Evolutionary conservation across 78 protist genomes (phyloP).

Genomic region (Dictyostelium brefeldianum): DNA sequence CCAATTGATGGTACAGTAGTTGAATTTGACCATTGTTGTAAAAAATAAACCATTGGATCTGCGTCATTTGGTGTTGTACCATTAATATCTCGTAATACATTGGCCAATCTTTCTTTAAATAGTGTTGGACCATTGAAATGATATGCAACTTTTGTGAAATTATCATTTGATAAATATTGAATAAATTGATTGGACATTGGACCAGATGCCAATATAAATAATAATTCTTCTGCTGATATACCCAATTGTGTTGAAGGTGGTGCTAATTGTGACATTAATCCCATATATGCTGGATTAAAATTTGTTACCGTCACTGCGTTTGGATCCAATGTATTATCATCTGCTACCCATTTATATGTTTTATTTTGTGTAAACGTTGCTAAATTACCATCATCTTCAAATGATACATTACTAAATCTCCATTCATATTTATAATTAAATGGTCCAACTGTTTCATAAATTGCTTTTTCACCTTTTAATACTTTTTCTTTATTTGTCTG

Average conservation of each 20-base stretch:
- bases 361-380: constrained; percentile 24
- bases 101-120: not conserved
- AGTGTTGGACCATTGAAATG: not conserved
- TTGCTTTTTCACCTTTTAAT: constrained; percentile 15
- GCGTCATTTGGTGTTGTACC: not conserved
- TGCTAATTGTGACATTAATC: not conserved
- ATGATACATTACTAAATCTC: constrained; percentile 35
- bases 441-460: constrained; percentile 44
- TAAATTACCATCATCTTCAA: constrained; percentile 33
- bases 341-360: not conserved
- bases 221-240: constrained; percentile 12
- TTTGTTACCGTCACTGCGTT: constrained; percentile 5
- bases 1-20: constrained; percentile 3
- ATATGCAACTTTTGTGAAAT: constrained; percentile 7
- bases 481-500: constrained; percentile 56
- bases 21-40: constrained; percentile 41
- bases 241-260: not conserved
- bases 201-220: not conserved
- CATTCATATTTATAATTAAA: constrained; percentile 54
- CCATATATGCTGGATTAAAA: constrained; percentile 50
- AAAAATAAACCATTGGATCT: not conserved
- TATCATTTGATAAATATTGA: not conserved
- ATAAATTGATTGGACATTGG: not conserved
- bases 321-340: not conserved
- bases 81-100: not conserved